phyloP scores from a whole-genome alignment of 192 early-diverging fungal genomes.

The Thoreauomyces humboldtii region DNA sequence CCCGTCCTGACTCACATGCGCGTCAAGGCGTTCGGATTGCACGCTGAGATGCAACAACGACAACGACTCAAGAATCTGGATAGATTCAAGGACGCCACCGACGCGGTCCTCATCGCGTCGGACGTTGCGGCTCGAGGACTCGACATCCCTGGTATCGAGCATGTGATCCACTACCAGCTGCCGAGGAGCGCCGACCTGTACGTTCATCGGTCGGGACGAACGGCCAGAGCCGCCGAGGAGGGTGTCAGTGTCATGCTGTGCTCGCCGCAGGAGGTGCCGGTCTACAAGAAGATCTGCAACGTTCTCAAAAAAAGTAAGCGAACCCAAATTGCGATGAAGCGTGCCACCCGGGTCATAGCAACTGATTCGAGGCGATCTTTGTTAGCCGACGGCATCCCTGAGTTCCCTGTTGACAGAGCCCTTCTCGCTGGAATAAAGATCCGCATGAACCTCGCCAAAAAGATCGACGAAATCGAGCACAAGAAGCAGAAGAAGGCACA shows the following conservation, averaged over 20 bases:
- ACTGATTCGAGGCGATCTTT: no score
- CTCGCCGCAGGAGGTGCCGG: constrained; percentile 76
- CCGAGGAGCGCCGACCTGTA: constrained; percentile 92
- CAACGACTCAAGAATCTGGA: constrained; percentile 94
- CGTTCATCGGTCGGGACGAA: constrained; percentile 92
- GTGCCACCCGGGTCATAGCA: not conserved
- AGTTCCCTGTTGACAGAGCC: constrained; percentile 80
- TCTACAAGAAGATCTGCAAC: constrained; percentile 82
- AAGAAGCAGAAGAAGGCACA: constrained; percentile 59
- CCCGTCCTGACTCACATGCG: constrained; percentile 76
- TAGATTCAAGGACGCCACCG: constrained; percentile 68
- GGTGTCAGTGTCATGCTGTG: constrained; percentile 82
- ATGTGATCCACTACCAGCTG: constrained; percentile 94
- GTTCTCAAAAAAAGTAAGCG: constrained; percentile 76
- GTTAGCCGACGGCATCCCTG: constrained; percentile 55
- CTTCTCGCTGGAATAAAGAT: constrained; percentile 69
- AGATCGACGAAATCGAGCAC: constrained; percentile 82
- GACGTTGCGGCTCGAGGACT: constrained; percentile 96
- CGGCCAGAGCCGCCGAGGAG: constrained; percentile 79
- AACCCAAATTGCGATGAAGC: not conserved
- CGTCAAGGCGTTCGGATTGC: constrained; percentile 76
- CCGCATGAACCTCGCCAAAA: constrained; percentile 74
- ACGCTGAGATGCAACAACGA: constrained; percentile 95
- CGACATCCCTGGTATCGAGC: constrained; percentile 88
- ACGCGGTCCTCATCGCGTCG: constrained; percentile 85